Evolutionary conservation across 139 green algal genomes (phyloP).

Genomic region (Chlamydomonas incerta): DNA sequence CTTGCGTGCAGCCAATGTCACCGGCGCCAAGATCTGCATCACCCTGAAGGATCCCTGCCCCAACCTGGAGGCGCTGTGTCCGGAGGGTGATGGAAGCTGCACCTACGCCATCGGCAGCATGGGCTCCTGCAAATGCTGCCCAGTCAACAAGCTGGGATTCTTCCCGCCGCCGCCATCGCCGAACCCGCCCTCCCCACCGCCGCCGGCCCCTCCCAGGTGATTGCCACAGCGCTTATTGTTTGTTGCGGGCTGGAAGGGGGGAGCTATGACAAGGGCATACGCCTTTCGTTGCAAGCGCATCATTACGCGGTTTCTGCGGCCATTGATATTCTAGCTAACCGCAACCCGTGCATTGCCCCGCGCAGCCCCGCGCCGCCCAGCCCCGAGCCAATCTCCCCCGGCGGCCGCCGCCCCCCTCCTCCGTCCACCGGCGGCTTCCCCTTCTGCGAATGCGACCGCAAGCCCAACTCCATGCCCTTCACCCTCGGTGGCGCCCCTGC

Average conservation of each 20-base stretch:
- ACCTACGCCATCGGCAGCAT: conserved; percentile 21
- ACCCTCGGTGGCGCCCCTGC: background rate
- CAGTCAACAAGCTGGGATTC: conserved; percentile 12
- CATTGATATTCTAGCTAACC: too few relatives aligned
- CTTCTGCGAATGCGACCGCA: conserved; percentile 3
- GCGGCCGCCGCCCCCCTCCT: background rate
- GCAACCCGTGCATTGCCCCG: too few relatives aligned
- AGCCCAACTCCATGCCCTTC: conserved; percentile 7
- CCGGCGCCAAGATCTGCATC: conserved; percentile 40
- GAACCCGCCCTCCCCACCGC: background rate
- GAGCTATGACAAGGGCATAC: too few relatives aligned
- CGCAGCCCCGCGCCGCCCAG: background rate
- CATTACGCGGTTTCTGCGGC: too few relatives aligned
- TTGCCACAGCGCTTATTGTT: too few relatives aligned
- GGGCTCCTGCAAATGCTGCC: conserved; percentile 1
- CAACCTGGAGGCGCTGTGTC: conserved; percentile 33
- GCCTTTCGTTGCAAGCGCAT: too few relatives aligned
- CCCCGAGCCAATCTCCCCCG: background rate
- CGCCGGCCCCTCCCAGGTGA: background rate
- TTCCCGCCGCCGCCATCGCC: background rate
- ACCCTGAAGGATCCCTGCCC: conserved; percentile 38
- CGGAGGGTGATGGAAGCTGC: conserved; percentile 38
- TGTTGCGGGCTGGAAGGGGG: too few relatives aligned
- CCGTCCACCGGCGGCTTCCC: conserved; percentile 1
- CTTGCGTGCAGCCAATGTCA: background rate